Evolutionary conservation across 176 grass and related monocot genomes (phyloP).

Genomic region (Dendrocalamus sinicus): DNA sequence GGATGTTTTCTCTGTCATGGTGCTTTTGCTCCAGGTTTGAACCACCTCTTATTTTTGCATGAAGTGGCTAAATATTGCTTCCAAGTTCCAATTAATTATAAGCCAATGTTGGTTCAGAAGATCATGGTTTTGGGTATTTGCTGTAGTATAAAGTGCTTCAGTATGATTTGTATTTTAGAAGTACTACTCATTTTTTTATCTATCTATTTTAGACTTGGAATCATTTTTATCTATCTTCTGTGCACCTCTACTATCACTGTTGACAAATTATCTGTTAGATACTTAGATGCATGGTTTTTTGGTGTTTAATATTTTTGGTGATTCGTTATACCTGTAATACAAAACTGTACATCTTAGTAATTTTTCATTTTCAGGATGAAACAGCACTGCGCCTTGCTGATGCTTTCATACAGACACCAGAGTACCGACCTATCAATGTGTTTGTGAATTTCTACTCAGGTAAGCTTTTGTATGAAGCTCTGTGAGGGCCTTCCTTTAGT

Average conservation of each 20-base stretch:
- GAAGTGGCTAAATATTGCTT: neutral
- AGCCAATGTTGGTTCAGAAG: neutral
- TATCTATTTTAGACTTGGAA: neutral
- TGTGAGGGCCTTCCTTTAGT: neutral
- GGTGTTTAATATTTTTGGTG: neutral
- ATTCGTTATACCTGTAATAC: neutral
- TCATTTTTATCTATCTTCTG: neutral
- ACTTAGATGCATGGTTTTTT: neutral
- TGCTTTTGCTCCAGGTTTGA: conserved; percentile 95
- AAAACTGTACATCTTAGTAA: neutral
- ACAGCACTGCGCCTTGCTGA: conserved; percentile 71
- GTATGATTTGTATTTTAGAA: conserved; percentile 20
- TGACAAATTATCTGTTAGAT: neutral
- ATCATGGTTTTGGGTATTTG: neutral
- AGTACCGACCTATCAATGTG: conserved; percentile 84
- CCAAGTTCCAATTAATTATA: neutral
- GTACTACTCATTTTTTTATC: neutral
- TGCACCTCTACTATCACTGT: neutral
- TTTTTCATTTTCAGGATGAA: conserved; percentile 69
- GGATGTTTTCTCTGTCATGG: conserved; percentile 80
- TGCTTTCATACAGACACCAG: conserved; percentile 70
- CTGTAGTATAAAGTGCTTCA: conserved; percentile 19
- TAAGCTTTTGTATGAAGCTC: conserved; percentile 31
- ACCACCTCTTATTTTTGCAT: conserved; percentile 10
- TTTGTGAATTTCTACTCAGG: conserved; percentile 96